Percentiles rank a stretch among this genome's conserved stretches.
Conservation (phyloP, 345 rosid genomes). For the Eucalyptus sp. region DNA sequence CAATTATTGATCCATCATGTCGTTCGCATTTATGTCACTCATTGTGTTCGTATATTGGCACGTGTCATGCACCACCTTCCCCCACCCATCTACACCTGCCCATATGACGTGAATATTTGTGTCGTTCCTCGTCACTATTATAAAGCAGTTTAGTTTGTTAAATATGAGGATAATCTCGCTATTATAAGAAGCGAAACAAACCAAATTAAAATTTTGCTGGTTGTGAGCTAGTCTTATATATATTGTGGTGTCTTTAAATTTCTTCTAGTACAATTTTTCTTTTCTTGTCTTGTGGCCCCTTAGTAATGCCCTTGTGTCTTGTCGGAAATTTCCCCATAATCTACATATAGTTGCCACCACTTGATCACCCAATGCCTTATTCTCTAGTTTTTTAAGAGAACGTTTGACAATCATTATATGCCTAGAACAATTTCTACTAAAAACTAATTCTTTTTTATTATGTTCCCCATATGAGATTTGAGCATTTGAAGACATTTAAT, state of each 20-base stretch:
- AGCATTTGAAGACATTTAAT: too few species aligned
- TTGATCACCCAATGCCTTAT: not conserved
- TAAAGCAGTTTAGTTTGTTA: not conserved
- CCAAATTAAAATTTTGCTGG: not conserved
- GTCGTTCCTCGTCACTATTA: not conserved
- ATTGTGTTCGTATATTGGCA: not conserved
- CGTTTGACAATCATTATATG: too few species aligned
- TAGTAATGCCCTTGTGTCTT: not conserved
- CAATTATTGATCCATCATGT: not conserved
- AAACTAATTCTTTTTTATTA: too few species aligned
- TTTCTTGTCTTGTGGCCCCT: not conserved
- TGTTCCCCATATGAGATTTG: too few species aligned
- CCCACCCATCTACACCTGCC: not conserved
- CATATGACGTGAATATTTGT: not conserved
- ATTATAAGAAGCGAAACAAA: not conserved
- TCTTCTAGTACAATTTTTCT: not conserved
- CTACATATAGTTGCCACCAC: not conserved
- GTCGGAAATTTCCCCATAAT: not conserved
- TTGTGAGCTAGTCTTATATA: not conserved
- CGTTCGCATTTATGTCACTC: not conserved
- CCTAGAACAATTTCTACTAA: too few species aligned
- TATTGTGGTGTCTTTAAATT: not conserved
- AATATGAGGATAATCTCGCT: not conserved
- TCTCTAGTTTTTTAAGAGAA: not conserved
- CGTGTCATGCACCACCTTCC: not conserved